Evolutionary conservation across 129 eudicot genomes (phyloP).

Genomic region (Centaurea solstitialis): DNA sequence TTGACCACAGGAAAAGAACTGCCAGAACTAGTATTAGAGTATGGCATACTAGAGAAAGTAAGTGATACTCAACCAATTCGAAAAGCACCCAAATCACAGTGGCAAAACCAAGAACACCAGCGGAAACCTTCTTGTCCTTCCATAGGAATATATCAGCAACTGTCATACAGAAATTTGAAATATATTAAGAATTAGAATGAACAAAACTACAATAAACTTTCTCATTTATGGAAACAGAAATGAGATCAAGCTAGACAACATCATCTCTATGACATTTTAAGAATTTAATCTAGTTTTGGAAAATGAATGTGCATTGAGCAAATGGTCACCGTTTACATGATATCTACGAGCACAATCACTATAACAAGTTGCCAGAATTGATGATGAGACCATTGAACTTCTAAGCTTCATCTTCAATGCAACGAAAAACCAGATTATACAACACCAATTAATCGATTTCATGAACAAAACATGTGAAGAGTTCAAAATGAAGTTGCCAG

Average conservation of each 20-base stretch:
- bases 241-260: not conserved
- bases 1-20: constrained; percentile 74
- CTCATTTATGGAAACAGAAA: not conserved
- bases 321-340: not conserved
- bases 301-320: not conserved
- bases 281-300: not conserved
- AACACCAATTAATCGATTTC: not conserved
- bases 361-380: not conserved
- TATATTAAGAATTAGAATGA: not conserved
- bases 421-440: not conserved
- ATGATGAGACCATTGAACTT: not conserved
- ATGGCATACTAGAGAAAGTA: constrained; percentile 83
- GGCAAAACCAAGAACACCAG: constrained; percentile 67
- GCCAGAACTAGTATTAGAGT: constrained; percentile 58
- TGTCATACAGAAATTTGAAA: constrained; percentile 21
- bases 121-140: constrained; percentile 85
- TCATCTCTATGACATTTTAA: not conserved
- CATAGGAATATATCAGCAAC: constrained; percentile 92
- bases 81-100: constrained; percentile 90
- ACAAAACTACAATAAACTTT: not conserved
- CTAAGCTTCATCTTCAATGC: not conserved
- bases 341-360: not conserved
- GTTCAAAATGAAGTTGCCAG: not conserved
- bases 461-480: not conserved
- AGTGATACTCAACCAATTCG: constrained; percentile 84